Evolutionary conservation across 805 yeast species (phyloP).

Genomic region (Metschnikowia cerradonensis): DNA sequence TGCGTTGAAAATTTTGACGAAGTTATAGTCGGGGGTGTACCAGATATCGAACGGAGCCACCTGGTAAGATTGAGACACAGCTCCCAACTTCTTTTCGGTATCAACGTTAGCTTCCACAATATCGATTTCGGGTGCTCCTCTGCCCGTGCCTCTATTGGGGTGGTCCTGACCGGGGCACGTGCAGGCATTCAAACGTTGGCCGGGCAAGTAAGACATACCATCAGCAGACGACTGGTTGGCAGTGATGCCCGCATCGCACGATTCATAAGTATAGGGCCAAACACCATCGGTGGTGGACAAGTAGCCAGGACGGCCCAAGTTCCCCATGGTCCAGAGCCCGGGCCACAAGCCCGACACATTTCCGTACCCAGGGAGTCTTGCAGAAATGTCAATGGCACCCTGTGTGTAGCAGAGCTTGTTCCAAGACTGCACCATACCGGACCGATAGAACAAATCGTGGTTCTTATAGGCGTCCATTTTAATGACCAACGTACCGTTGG

Average conservation of each 20-base stretch:
- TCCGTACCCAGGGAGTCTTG: conserved; percentile 76
- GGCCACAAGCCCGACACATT: conserved; percentile 88
- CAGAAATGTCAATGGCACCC: conserved; percentile 74
- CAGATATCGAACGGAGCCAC: conserved; percentile 92
- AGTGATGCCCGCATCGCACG: conserved; percentile 92
- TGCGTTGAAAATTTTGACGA: conserved; percentile 64
- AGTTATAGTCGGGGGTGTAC: conserved; percentile 88
- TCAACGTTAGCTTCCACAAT: conserved; percentile 79
- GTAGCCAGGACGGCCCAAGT: conserved; percentile 88
- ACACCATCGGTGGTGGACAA: conserved; percentile 84
- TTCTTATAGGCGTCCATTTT: conserved; percentile 79
- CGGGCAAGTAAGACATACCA: conserved; percentile 83
- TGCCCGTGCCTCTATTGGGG: conserved; percentile 81
- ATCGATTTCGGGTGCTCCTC: conserved; percentile 91
- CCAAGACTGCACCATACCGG: conserved; percentile 93
- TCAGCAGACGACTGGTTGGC: conserved; percentile 89
- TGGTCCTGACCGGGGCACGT: conserved; percentile 81
- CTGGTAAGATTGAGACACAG: conserved; percentile 90
- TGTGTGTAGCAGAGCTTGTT: conserved; percentile 85
- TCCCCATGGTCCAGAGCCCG: conserved; percentile 93
- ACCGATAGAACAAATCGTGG: conserved; percentile 76
- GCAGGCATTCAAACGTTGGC: conserved; percentile 74
- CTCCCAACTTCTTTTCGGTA: conserved; percentile 40
- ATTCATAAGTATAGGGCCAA: conserved; percentile 89
- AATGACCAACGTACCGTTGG: conserved; percentile 63